These are phyloP conservation scores for Metschnikowia kunwiensis DNA, from an alignment of 805 yeast genomes.

Conservation along the genomic window DNA sequence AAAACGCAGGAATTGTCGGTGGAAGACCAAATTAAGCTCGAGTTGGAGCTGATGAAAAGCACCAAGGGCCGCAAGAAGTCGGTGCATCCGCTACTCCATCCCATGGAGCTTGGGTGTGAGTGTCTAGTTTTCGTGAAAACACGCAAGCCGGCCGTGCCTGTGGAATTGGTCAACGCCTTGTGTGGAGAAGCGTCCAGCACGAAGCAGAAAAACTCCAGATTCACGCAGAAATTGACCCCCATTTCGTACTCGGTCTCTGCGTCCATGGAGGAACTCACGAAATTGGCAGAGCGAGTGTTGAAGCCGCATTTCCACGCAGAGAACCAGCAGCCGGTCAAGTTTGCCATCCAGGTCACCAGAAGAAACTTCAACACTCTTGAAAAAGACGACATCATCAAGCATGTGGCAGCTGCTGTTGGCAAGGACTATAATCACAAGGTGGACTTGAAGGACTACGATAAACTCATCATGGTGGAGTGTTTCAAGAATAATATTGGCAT, in stretches of 20 bases:
- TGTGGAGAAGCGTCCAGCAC: conserved; percentile 58
- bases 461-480: conserved; percentile 79
- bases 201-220: conserved; percentile 59
- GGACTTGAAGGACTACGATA: conserved; percentile 75
- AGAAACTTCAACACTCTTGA: conserved; percentile 75
- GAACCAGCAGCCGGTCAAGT: conserved; percentile 44
- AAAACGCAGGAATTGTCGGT: conserved; percentile 45
- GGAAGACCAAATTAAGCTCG: conserved; percentile 74
- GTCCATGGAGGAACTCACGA: conserved; percentile 60
- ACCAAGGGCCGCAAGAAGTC: conserved; percentile 40
- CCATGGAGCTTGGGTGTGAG: conserved; percentile 69
- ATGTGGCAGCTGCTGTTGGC: conserved; percentile 71
- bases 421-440: conserved; percentile 69
- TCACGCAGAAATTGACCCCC: conserved; percentile 78
- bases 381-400: conserved; percentile 68
- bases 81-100: conserved; percentile 39
- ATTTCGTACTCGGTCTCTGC: conserved; percentile 73
- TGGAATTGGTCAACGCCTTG: conserved; percentile 57
- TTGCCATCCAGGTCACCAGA: conserved; percentile 77
- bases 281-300: conserved; percentile 58
- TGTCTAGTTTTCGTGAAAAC: conserved; percentile 84
- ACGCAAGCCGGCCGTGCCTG: conserved; percentile 77
- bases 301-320: conserved; percentile 61
- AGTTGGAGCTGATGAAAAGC: conserved; percentile 59
- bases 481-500: conserved; percentile 86